Conservation (phyloP, 306 rosid species). For the Vicia sativa region DNA sequence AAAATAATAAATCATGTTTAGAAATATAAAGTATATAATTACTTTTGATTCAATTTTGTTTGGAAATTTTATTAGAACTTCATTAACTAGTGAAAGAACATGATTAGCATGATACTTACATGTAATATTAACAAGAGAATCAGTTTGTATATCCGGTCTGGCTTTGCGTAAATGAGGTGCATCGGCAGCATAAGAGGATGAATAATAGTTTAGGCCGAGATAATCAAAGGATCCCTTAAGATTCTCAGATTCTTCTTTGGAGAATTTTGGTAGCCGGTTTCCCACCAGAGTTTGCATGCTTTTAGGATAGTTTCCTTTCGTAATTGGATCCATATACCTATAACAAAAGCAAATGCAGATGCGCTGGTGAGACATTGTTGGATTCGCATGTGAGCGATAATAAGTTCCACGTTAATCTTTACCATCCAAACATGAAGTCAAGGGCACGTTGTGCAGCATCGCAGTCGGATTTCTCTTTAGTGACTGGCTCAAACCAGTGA, state of each 20-base stretch:
- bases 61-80: too few relatives aligned
- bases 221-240: conserved; percentile 42
- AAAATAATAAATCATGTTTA: conserved; percentile 4
- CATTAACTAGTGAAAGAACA: too few relatives aligned
- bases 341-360: background rate
- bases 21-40: background rate
- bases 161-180: conserved; percentile 34
- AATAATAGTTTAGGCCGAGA: conserved; percentile 48
- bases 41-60: background rate
- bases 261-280: conserved; percentile 34
- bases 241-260: conserved; percentile 34
- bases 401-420: conserved; percentile 24
- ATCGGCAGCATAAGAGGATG: conserved; percentile 38
- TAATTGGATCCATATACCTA: conserved; percentile 43
- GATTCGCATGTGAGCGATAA: too few relatives aligned
- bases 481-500: conserved; percentile 52
- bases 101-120: conserved; percentile 29
- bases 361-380: too few relatives aligned
- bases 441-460: conserved; percentile 57
- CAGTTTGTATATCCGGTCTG: conserved; percentile 37
- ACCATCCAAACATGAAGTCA: conserved; percentile 78
- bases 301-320: conserved; percentile 44
- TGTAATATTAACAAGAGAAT: conserved; percentile 43
- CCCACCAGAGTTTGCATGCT: conserved; percentile 43
- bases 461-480: conserved; percentile 37